Percentiles rank a stretch among this genome's conserved stretches.
These are phyloP conservation scores for Xylariaceae sp. DNA, from an alignment of 2,329 filamentous ascomycete species.

Conservation along the genomic window DNA sequence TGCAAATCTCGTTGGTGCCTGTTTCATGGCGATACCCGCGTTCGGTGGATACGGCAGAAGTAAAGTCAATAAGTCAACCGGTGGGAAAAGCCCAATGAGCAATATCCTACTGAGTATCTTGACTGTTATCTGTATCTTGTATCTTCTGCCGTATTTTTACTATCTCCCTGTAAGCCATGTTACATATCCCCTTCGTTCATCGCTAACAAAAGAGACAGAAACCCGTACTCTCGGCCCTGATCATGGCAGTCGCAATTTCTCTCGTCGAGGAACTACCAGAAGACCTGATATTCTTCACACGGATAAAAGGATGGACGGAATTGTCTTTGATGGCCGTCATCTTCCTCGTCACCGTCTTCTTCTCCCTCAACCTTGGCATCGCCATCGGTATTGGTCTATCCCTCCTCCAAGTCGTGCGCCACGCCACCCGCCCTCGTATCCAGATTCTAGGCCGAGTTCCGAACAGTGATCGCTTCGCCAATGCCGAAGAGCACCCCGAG, in stretches of 20 bases:
- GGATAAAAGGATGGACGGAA: constrained; percentile 82
- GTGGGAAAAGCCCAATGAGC: constrained; percentile 90
- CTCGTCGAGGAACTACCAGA: constrained; percentile 93
- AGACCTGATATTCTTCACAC: constrained; percentile 85
- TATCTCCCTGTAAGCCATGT: constrained; percentile 71
- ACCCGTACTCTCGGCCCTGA: constrained; percentile 89
- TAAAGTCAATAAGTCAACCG: constrained; percentile 91
- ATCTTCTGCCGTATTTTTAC: constrained; percentile 87
- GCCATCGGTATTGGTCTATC: constrained; percentile 91
- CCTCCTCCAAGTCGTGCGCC: constrained; percentile 82
- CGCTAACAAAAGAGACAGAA: constrained; percentile 55
- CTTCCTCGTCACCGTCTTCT: constrained; percentile 89
- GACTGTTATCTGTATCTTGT: constrained; percentile 75
- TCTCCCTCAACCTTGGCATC: constrained; percentile 90
- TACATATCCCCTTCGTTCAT: neutral
- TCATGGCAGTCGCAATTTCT: constrained; percentile 91
- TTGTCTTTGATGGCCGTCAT: constrained; percentile 85
- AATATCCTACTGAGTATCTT: constrained; percentile 83
- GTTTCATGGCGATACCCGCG: constrained; percentile 88
- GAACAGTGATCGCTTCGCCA: constrained; percentile 80
- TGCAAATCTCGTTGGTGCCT: constrained; percentile 86
- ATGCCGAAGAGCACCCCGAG: constrained; percentile 71
- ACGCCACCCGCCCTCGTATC: constrained; percentile 88
- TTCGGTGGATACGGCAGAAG: constrained; percentile 96
- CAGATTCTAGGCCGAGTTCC: constrained; percentile 91